Base-by-base conservation (phyloP, 192 early-diverging fungal species). In the Rhizoclosmatium sp. region DNA sequence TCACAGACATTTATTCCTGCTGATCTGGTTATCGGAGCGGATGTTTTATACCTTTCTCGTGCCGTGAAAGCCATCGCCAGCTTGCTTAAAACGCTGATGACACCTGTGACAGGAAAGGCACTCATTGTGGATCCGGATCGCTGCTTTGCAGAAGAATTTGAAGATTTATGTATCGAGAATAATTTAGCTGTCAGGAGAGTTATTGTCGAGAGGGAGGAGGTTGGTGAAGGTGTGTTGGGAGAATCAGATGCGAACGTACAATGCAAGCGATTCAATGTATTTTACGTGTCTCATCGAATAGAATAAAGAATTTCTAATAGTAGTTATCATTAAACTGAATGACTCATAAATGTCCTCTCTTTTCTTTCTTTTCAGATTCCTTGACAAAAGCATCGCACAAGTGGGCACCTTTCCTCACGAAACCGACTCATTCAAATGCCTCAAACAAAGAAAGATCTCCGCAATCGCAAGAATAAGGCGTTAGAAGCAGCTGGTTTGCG, bases 71-170 rank as follows among this genome's bases (percentile, higher is more conserved):
- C 51, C 4, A 10, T 71, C 10, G 48, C n/a, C 0, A 21, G 7
- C 31, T 48, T 71, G 14, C 7, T 62, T 4, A 40, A 7, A 19
- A 9, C 4, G 21, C 16, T 54, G 51, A 62, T 62, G 60, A 19
- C 5, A 31, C 42, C 47, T 4, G 14, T 10, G n/a, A 45, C 40
- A 4, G 69, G 69, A 39, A 3, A n/a, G 19, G 69, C 69, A 4
- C 19, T 71, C 4, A 12, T 71, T 19, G 69, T 71, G 12, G 69
- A 71, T 45, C 69, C 69, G 21, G 69, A 71, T 41, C 47, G 69
- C 10, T 56, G 48, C 48, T 71, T 42, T 71, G 69, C 69, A 21
- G 47, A 71, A 21, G 69, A 71, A 3, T 71, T 71, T 31, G 69
- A 48, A 12, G 48, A 71, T 39, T 3, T 3, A 56, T 45, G 40